These are phyloP conservation scores for Colletotrichum gloeosporioides DNA, from an alignment of 2,329 filamentous ascomycete genomes.

Conservation along the genomic window DNA sequence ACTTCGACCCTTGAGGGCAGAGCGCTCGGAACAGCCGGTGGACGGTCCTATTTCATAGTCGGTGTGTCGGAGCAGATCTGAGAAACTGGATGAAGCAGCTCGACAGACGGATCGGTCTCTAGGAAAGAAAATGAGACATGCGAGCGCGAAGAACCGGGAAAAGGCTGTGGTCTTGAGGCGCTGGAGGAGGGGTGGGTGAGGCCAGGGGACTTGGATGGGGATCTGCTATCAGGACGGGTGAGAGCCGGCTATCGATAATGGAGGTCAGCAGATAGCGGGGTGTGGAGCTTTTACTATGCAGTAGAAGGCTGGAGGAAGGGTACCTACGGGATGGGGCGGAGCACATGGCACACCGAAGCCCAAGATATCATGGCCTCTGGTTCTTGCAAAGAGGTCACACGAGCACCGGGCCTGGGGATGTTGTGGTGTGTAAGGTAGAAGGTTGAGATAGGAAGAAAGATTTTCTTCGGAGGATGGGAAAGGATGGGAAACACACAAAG, in stretches of 20 bases:
- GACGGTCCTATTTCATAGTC: slow-evolving; percentile 17
- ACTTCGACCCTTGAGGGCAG: slow-evolving; percentile 8
- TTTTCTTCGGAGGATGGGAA: background rate
- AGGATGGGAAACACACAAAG: background rate
- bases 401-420: background rate
- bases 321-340: slow-evolving; percentile 13
- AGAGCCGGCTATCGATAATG: slow-evolving; percentile 19
- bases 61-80: background rate
- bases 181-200: slow-evolving; percentile 2
- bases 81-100: background rate
- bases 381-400: slow-evolving; percentile 9
- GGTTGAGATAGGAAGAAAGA: background rate
- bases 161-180: background rate
- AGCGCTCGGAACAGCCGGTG: background rate
- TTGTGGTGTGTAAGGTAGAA: background rate
- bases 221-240: slow-evolving; percentile 17
- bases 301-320: slow-evolving; percentile 8
- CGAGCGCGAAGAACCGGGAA: background rate
- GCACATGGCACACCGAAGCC: slow-evolving; percentile 20
- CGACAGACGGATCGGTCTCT: background rate
- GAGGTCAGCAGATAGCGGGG: slow-evolving; percentile 20
- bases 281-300: slow-evolving; percentile 1
- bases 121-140: slow-evolving; percentile 6
- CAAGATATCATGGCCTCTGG: slow-evolving; percentile 16
- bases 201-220: slow-evolving; percentile 1